Evolutionary conservation across 2,329 filamentous ascomycete genomes (phyloP).

Genomic region (Sphaerulina vaccinii): DNA sequence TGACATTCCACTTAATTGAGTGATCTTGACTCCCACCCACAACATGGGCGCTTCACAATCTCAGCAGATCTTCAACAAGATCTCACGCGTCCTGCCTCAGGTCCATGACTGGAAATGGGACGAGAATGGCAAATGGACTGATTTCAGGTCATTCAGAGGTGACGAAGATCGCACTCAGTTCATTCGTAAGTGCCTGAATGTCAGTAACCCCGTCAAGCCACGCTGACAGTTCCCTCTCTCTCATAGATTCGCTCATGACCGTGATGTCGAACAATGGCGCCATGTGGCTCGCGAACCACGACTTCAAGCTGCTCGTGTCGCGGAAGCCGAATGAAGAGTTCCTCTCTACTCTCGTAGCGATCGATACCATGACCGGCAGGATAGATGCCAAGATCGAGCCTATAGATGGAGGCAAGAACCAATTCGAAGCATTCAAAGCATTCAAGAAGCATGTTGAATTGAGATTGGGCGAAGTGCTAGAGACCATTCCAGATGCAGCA

Average conservation of each 20-base stretch:
- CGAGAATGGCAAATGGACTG: background rate
- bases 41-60: background rate
- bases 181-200: background rate
- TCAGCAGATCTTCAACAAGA: background rate
- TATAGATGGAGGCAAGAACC: constrained; percentile 20
- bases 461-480: constrained; percentile 20
- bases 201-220: too few species aligned
- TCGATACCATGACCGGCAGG: constrained; percentile 17
- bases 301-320: constrained; percentile 30
- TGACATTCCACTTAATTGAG: too few species aligned
- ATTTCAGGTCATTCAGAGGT: background rate
- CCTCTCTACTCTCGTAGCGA: constrained; percentile 28
- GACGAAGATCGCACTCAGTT: background rate
- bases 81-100: background rate
- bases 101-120: background rate
- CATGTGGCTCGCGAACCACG: constrained; percentile 20
- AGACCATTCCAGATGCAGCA: constrained; percentile 20
- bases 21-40: too few species aligned
- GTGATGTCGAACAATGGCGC: constrained; percentile 14
- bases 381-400: constrained; percentile 31
- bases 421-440: constrained; percentile 26
- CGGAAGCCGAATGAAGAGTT: constrained; percentile 18
- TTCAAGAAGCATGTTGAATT: constrained; percentile 30
- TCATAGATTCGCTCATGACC: background rate
- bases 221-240: background rate